These are phyloP conservation scores for Metschnikowia gelsemii DNA, from an alignment of 805 yeast species.

Conservation along the genomic window DNA sequence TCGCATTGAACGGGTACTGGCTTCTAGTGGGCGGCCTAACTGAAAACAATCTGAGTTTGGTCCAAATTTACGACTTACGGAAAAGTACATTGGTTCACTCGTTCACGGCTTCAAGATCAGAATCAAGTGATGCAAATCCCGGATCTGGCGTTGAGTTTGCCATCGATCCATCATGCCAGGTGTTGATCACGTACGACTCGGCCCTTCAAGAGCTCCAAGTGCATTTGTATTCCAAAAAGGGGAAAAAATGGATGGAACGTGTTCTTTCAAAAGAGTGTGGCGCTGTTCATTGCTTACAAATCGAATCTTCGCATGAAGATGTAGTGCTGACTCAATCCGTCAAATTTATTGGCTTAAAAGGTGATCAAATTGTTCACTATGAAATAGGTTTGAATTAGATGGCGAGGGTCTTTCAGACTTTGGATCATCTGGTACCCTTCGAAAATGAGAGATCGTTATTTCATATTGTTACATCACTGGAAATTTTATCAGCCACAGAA, in stretches of 20 bases:
- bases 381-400: background rate
- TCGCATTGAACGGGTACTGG: constrained; percentile 69
- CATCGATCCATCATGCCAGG: constrained; percentile 38
- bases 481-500: background rate
- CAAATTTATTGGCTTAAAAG: constrained; percentile 11
- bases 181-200: constrained; percentile 25
- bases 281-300: constrained; percentile 3
- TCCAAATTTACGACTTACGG: constrained; percentile 52
- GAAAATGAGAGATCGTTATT: too few species aligned
- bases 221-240: constrained; percentile 41
- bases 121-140: too few species aligned
- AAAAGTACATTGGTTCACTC: constrained; percentile 32
- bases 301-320: constrained; percentile 10
- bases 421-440: too few species aligned
- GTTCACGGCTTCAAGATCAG: constrained; percentile 9
- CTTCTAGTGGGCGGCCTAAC: constrained; percentile 35
- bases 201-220: constrained; percentile 22
- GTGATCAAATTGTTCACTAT: constrained; percentile 4
- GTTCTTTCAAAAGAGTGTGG: constrained; percentile 7
- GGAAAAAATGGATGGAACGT: constrained; percentile 34
- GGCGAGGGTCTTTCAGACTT: background rate
- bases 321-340: constrained; percentile 8
- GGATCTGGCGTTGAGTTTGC: constrained; percentile 25
- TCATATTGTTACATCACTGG: background rate
- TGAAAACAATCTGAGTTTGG: constrained; percentile 28